These are phyloP conservation scores for Moniliella sp. DNA, from an alignment of 1,284 basidiomycete genomes.

Conservation along the genomic window DNA sequence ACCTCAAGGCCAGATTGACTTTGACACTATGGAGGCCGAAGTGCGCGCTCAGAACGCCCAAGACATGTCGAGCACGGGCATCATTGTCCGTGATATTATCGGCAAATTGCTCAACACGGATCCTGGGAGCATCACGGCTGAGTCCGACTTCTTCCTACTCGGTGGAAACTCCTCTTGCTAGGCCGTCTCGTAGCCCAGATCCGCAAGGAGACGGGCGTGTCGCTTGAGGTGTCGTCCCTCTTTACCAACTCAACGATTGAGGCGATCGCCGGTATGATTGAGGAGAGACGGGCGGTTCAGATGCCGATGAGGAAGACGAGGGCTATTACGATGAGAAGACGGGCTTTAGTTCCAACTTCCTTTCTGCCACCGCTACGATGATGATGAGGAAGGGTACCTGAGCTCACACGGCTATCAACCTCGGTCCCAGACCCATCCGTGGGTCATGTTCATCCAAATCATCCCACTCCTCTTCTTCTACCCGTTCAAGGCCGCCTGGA, in stretches of 20 bases:
- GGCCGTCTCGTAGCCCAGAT: constrained; percentile 30
- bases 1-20: constrained; percentile 27
- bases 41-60: constrained; percentile 31
- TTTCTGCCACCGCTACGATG: constrained; percentile 26
- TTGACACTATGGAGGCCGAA: constrained; percentile 31
- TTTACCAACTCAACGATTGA: constrained; percentile 33
- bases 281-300: constrained; percentile 26
- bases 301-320: constrained; percentile 18
- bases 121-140: constrained; percentile 30
- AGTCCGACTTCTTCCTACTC: constrained; percentile 33
- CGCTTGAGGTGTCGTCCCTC: constrained; percentile 27
- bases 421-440: constrained; percentile 28
- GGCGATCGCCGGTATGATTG: constrained; percentile 25
- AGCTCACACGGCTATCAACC: constrained; percentile 26
- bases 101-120: constrained; percentile 30
- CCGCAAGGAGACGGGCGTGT: constrained; percentile 31
- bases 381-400: constrained; percentile 20
- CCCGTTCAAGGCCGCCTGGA: constrained; percentile 32
- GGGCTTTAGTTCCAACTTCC: constrained; percentile 10
- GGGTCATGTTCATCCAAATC: constrained; percentile 25
- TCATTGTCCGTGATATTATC: constrained; percentile 30
- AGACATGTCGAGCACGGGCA: constrained; percentile 26
- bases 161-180: constrained; percentile 31
- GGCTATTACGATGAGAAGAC: constrained; percentile 27
- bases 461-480: constrained; percentile 32